Percentiles rank a stretch among this genome's conserved stretches.
Evolutionary conservation across 2,329 filamentous ascomycete genomes (phyloP).

Genomic region (Stagonosporopsis tanaceti): DNA sequence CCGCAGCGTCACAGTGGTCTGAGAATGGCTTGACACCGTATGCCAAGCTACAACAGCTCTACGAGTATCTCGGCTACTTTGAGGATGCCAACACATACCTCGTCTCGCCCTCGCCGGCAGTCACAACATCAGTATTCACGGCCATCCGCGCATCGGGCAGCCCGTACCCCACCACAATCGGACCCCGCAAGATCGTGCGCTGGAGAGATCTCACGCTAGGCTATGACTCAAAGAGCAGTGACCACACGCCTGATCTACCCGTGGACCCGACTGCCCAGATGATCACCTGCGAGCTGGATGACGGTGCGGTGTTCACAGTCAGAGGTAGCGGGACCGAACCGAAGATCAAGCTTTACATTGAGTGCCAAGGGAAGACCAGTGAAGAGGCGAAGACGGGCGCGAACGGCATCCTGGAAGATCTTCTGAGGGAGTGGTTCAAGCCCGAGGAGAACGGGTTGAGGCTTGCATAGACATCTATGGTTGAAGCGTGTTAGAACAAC

Average conservation of each 20-base stretch:
- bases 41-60: conserved; percentile 64
- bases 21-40: conserved; percentile 64
- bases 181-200: conserved; percentile 60
- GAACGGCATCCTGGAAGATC: conserved; percentile 54
- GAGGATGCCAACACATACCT: conserved; percentile 71
- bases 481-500: neutral
- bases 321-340: conserved; percentile 71
- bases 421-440: conserved; percentile 61
- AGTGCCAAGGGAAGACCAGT: conserved; percentile 54
- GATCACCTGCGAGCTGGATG: conserved; percentile 68
- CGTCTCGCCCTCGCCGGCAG: conserved; percentile 62
- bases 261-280: conserved; percentile 67
- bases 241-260: conserved; percentile 63
- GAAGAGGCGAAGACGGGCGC: conserved; percentile 55
- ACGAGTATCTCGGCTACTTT: conserved; percentile 66
- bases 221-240: conserved; percentile 63
- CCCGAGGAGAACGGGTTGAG: conserved; percentile 47
- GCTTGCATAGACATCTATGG: conserved; percentile 35
- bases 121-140: conserved; percentile 63
- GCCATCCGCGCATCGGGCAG: conserved; percentile 58
- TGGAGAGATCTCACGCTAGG: conserved; percentile 70
- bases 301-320: conserved; percentile 65
- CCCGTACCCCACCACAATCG: conserved; percentile 57
- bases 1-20: conserved; percentile 61
- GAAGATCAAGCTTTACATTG: conserved; percentile 70